Conservation (phyloP, 2,329 filamentous ascomycete species). For the Paramyrothecium roridum region DNA sequence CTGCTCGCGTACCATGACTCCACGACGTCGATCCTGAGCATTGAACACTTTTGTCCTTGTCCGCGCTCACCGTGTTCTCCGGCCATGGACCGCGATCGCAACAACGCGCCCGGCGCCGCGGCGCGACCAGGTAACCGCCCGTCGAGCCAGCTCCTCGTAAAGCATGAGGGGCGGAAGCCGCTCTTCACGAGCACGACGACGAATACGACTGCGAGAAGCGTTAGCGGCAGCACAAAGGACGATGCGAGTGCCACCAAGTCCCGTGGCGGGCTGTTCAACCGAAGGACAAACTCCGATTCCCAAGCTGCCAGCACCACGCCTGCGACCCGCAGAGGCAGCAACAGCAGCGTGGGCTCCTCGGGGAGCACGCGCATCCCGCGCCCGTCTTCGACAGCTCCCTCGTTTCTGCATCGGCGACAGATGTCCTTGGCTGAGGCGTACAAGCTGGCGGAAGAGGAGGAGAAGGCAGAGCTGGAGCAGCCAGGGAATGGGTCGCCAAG, state of each 20-base stretch:
- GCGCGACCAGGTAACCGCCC: slow-evolving; percentile 13
- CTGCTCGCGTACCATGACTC: slow-evolving; percentile 12
- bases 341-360: slow-evolving; percentile 17
- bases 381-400: slow-evolving; percentile 2
- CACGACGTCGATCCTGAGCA: slow-evolving; percentile 7
- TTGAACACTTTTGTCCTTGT: background rate
- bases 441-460: slow-evolving; percentile 21
- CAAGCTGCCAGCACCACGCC: slow-evolving; percentile 7
- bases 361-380: slow-evolving; percentile 31
- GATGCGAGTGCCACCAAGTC: slow-evolving; percentile 1
- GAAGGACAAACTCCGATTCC: slow-evolving; percentile 21
- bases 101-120: slow-evolving; percentile 12
- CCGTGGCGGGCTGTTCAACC: background rate
- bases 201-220: slow-evolving; percentile 10
- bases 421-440: slow-evolving; percentile 42
- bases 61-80: background rate
- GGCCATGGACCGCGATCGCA: slow-evolving; percentile 20
- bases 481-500: slow-evolving; percentile 45
- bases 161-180: slow-evolving; percentile 36
- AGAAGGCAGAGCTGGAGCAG: slow-evolving; percentile 18
- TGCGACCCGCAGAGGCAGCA: slow-evolving; percentile 11
- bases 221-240: slow-evolving; percentile 14
- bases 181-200: slow-evolving; percentile 27
- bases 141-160: slow-evolving; percentile 29
- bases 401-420: slow-evolving; percentile 24